A percentile compares a stretch with the other conserved stretches of the same genome.
These are phyloP conservation scores for Mycena belliarum DNA, from an alignment of 768 basidiomycete species.

Conservation along the genomic window DNA sequence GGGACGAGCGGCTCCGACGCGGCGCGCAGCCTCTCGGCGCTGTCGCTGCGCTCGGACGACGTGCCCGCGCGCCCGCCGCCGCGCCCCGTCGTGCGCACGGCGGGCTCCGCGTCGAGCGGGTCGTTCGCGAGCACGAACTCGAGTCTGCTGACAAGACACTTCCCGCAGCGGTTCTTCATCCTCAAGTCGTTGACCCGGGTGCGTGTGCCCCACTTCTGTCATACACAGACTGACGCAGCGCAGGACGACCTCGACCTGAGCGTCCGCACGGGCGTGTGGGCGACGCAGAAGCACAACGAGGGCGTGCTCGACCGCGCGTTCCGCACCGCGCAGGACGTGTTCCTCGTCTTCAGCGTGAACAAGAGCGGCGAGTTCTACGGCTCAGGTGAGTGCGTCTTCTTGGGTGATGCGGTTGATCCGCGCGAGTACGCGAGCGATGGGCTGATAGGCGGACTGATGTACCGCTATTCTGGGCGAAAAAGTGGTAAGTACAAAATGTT, in stretches of 20 bases:
- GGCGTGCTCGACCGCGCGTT: constrained; percentile 88
- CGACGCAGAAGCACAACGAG: constrained; percentile 92
- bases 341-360: constrained; percentile 89
- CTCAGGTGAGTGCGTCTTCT: no score
- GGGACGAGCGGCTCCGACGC: not conserved
- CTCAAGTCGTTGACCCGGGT: constrained; percentile 1
- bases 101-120: not conserved
- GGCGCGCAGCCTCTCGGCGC: no score
- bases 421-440: no score
- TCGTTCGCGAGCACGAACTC: not conserved
- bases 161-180: constrained; percentile 8
- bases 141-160: not conserved
- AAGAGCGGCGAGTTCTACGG: constrained; percentile 94
- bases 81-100: no score
- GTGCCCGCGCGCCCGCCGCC: no score
- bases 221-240: not conserved
- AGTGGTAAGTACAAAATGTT: no score
- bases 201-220: not conserved
- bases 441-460: no score
- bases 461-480: no score
- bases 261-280: constrained; percentile 80
- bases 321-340: constrained; percentile 87
- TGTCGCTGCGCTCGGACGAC: no score
- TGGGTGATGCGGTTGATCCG: no score
- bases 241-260: constrained; percentile 81